These are phyloP conservation scores for Penicillium sp. DNA, from an alignment of 2,329 filamentous ascomycete genomes.

Conservation along the genomic window DNA sequence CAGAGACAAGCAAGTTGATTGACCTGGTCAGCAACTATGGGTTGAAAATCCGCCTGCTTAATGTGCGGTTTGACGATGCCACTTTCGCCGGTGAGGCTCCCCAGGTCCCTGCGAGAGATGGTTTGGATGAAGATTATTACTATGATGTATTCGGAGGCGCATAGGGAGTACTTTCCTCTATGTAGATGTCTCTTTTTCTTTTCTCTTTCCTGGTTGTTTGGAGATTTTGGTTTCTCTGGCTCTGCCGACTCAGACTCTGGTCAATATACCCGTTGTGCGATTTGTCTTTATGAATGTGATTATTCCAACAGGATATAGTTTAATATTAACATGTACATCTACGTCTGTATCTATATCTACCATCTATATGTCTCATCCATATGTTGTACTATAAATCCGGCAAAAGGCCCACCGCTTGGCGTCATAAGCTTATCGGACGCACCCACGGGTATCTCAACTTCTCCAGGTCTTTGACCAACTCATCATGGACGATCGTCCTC, in stretches of 20 bases:
- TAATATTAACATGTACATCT: neutral
- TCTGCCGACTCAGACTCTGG: conserved; percentile 2
- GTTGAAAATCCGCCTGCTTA: conserved; percentile 85
- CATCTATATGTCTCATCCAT: too few species aligned
- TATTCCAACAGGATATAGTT: neutral
- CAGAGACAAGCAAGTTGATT: conserved; percentile 88
- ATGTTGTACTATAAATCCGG: neutral
- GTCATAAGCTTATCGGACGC: conserved; percentile 20
- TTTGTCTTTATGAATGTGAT: neutral
- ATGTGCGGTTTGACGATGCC: conserved; percentile 82
- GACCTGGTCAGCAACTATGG: conserved; percentile 85
- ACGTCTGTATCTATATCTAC: neutral
- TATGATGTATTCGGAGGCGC: conserved; percentile 66
- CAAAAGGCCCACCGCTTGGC: conserved; percentile 8
- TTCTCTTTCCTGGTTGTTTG: neutral
- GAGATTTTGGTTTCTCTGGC: neutral
- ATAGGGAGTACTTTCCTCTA: conserved; percentile 9
- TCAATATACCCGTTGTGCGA: conserved; percentile 13
- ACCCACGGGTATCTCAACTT: conserved; percentile 14
- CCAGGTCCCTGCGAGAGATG: conserved; percentile 75
- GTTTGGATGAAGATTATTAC: conserved; percentile 88
- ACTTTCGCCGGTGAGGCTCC: conserved; percentile 67
- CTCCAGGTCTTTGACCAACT: neutral
- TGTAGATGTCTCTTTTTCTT: neutral
- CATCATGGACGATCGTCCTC: conserved; percentile 36